Base-by-base conservation (phyloP, 106 monocot species). In the Amphibolis antarctica region DNA sequence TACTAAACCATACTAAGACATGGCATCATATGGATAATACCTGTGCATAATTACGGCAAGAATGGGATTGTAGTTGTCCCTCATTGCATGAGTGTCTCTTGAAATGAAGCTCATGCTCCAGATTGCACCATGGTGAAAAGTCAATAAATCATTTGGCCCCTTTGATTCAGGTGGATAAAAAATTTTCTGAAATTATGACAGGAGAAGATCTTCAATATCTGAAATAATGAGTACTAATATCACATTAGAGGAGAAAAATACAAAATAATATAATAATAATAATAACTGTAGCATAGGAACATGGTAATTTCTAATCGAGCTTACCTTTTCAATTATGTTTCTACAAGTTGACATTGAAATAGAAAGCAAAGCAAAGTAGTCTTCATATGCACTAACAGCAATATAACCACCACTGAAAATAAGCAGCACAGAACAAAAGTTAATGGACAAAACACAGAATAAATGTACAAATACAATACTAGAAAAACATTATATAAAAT, bases 61-160 rank as follows among this genome's bases (percentile, higher is more conserved):
- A 22, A 88, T 43, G 31, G 82, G 82, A 66, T 73, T 72, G 59
- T 75, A 70, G 49, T 55, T 78, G 69, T 82, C 79, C 42, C 23
- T 72, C 14, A 62, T 12, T 70, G 60, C 55, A 69, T 73, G 55
- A 20, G 29, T 55, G 48, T 59, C 75, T 64, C 74, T 75, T 54
- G 86, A 79, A 82, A 98, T 71, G 61, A 98, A 98, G 75, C 91
- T 78, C 80, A 91, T 91, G 73, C 90, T 91, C 98, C 98, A 98
- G 77, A 98, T 87, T 75, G 87, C 91, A 45, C 98, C 98, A 61
- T 65, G 73, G 14, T 75, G 20, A 72, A 55, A 53, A 21, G 49
- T 20, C 64, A 51, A 64, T 54, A 44, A 21, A 53, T 69, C 28
- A 70, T 59, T 62, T 53, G 53, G 78, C 12, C 48, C 80, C 61